Percentiles rank a stretch among this genome's conserved stretches.
phyloP scores from a whole-genome alignment of 2,329 filamentous ascomycete species.

The Monosporascus sp. region DNA sequence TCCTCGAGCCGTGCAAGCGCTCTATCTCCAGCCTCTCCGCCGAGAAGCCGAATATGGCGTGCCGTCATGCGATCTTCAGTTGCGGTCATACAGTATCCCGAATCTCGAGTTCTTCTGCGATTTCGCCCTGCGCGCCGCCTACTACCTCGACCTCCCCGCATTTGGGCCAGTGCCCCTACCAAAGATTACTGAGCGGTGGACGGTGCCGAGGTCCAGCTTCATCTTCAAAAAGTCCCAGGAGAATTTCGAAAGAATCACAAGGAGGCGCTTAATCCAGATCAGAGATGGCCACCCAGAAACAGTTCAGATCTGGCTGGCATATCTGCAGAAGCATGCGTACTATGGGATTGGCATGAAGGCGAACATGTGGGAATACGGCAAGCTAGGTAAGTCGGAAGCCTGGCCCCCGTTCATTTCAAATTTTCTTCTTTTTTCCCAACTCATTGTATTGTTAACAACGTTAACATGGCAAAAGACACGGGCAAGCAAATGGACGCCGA shows the following conservation, averaged over 20 bases:
- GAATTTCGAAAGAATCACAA: conserved; percentile 91
- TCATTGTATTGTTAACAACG: not conserved
- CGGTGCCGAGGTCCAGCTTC: conserved; percentile 82
- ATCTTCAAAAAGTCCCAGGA: conserved; percentile 97
- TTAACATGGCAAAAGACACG: conserved; percentile 36
- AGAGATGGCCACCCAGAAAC: conserved; percentile 85
- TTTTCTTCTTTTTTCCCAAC: not conserved
- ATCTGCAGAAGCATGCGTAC: conserved; percentile 85
- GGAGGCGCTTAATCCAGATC: conserved; percentile 84
- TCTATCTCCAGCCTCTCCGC: conserved; percentile 81
- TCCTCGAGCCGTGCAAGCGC: conserved; percentile 76
- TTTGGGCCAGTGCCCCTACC: conserved; percentile 83
- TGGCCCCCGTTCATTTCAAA: too few relatives aligned
- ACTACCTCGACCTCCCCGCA: conserved; percentile 84
- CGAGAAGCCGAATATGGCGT: conserved; percentile 70
- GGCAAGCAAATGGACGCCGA: conserved; percentile 44
- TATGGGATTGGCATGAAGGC: conserved; percentile 99
- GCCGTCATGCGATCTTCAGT: conserved; percentile 83
- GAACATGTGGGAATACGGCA: conserved; percentile 86
- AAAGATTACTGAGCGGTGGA: conserved; percentile 87
- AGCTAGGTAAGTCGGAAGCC: conserved; percentile 50
- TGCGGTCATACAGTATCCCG: conserved; percentile 84
- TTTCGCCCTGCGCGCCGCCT: conserved; percentile 89
- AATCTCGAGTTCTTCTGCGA: conserved; percentile 93
- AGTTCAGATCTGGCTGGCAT: conserved; percentile 89